Conservation (phyloP, 805 yeast species). For the Ogataea allantospora region DNA sequence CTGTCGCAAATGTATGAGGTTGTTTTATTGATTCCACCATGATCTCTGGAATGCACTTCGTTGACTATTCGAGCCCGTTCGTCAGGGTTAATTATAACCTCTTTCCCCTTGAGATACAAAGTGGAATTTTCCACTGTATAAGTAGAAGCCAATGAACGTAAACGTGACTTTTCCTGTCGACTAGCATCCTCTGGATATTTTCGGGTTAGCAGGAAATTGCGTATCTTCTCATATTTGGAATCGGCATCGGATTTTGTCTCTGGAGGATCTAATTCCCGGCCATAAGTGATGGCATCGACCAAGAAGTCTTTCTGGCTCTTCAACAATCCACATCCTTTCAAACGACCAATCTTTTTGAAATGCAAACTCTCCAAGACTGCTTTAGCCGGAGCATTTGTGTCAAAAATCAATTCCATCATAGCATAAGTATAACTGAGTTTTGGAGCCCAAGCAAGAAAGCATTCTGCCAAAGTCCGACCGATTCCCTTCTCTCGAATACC, state of each 20-base stretch:
- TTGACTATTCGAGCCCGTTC: conserved; percentile 74
- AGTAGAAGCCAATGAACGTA: conserved; percentile 76
- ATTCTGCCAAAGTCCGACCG: conserved; percentile 80
- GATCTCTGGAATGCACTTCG: conserved; percentile 63
- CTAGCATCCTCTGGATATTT: conserved; percentile 81
- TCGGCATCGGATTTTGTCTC: conserved; percentile 41
- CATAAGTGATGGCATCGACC: conserved; percentile 84
- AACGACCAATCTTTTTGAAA: conserved; percentile 74
- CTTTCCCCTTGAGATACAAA: conserved; percentile 71
- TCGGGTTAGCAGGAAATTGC: conserved; percentile 77
- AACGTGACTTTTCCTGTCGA: conserved; percentile 82
- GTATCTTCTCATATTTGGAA: conserved; percentile 66
- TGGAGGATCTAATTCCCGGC: conserved; percentile 64
- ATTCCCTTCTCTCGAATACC: conserved; percentile 92
- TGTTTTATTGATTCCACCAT: conserved; percentile 87
- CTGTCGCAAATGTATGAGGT: conserved; percentile 73
- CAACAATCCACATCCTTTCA: conserved; percentile 84
- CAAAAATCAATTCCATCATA: conserved; percentile 82
- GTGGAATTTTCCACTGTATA: conserved; percentile 71
- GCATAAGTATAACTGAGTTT: conserved; percentile 82
- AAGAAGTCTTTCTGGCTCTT: conserved; percentile 75
- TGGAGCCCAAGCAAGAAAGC: conserved; percentile 89
- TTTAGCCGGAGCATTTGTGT: conserved; percentile 81
- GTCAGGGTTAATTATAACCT: conserved; percentile 75
- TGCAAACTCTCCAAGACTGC: conserved; percentile 72